These are phyloP conservation scores for Mortierella claussenii DNA, from an alignment of 192 early-diverging fungal species.

Conservation along the genomic window DNA sequence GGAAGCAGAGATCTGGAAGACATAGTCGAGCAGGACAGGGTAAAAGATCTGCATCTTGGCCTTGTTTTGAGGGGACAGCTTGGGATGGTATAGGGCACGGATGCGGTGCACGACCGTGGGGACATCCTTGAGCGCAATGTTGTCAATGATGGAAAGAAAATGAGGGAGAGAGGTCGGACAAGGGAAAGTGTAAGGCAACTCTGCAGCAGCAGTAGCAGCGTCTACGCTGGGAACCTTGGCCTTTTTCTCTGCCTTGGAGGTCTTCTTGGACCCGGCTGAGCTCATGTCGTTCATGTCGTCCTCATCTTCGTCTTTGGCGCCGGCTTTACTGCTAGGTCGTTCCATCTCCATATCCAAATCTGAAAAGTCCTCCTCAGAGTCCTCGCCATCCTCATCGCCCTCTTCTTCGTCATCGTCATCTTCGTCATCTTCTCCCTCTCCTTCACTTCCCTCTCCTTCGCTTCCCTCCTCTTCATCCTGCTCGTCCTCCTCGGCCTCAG, in stretches of 20 bases:
- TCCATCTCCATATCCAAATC: slow-evolving; percentile 61
- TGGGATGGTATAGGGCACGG: slow-evolving; percentile 84
- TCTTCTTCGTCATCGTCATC: slow-evolving; percentile 54
- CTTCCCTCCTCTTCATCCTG: slow-evolving; percentile 52
- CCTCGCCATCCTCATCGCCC: no score
- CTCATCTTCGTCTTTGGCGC: slow-evolving; percentile 53
- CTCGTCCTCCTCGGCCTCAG: slow-evolving; percentile 49
- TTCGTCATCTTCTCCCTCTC: slow-evolving; percentile 34
- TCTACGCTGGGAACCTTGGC: slow-evolving; percentile 27
- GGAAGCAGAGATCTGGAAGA: slow-evolving; percentile 71
- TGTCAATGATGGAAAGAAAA: slow-evolving; percentile 73
- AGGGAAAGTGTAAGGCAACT: slow-evolving; percentile 86
- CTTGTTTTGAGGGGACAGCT: slow-evolving; percentile 85
- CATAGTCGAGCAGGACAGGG: slow-evolving; percentile 74
- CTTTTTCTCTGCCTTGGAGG: slow-evolving; percentile 33
- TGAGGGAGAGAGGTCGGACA: slow-evolving; percentile 80
- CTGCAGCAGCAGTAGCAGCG: slow-evolving; percentile 47
- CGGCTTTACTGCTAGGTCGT: slow-evolving; percentile 24
- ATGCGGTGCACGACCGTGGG: slow-evolving; percentile 82
- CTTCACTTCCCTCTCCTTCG: slow-evolving; percentile 25
- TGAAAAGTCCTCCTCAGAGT: slow-evolving; percentile 57
- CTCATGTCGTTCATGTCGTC: slow-evolving; percentile 63
- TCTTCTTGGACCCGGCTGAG: slow-evolving; percentile 33
- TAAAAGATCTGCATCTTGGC: slow-evolving; percentile 75
- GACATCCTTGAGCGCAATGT: slow-evolving; percentile 73